phyloP scores from a whole-genome alignment of 2,329 filamentous ascomycete species.

The Aspergillus aculeatinus region DNA sequence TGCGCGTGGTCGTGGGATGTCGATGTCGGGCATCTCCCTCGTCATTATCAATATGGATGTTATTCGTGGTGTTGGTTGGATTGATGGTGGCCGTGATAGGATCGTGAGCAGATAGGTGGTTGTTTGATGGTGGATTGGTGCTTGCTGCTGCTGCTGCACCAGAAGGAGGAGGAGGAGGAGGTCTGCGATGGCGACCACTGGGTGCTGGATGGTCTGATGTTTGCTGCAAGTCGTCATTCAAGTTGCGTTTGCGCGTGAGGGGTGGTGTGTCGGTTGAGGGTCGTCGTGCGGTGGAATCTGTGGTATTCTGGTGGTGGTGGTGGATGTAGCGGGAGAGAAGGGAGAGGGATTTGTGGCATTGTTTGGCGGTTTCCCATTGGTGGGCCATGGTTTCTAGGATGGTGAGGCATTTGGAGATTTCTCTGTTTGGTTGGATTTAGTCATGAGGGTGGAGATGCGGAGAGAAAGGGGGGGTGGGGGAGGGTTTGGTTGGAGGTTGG shows the following conservation, averaged over 20 bases:
- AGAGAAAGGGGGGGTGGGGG: too few species aligned
- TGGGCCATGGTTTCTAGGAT: slow-evolving; percentile 37
- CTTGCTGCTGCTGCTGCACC: too few species aligned
- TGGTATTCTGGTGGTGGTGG: neutral
- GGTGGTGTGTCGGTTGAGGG: neutral
- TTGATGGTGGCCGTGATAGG: neutral
- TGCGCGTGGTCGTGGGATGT: too few species aligned
- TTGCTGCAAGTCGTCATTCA: neutral
- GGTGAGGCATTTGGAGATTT: slow-evolving; percentile 35
- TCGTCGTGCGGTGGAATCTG: neutral
- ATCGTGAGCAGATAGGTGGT: neutral
- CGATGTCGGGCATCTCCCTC: too few species aligned
- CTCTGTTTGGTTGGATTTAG: slow-evolving; percentile 21
- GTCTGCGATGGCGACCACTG: neutral
- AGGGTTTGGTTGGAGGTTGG: neutral
- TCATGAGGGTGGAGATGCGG: slow-evolving; percentile 3
- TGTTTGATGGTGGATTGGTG: too few species aligned
- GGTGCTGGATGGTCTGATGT: too few species aligned
- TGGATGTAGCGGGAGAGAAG: slow-evolving; percentile 34
- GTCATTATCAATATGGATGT: too few species aligned
- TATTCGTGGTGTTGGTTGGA: neutral
- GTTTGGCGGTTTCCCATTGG: slow-evolving; percentile 43
- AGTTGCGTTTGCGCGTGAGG: neutral
- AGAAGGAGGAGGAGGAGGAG: neutral
- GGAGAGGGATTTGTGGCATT: slow-evolving; percentile 39